phyloP scores from a whole-genome alignment of 257 asterid species.

The Solanum chilense region DNA sequence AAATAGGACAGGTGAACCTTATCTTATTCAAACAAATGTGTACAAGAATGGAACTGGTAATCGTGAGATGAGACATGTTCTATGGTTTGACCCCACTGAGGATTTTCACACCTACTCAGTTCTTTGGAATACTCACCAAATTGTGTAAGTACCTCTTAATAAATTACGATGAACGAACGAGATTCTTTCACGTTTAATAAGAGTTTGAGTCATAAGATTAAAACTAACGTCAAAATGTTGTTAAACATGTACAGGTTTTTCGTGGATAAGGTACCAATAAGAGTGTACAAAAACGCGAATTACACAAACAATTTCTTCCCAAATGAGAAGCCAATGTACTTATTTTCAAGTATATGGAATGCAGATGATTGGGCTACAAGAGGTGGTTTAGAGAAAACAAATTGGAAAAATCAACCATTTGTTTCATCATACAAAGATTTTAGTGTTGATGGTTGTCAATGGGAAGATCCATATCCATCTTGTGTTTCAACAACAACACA shows the following conservation, averaged over 20 bases:
- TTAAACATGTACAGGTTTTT: slow-evolving; percentile 34
- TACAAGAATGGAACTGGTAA: slow-evolving; percentile 87
- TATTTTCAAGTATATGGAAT: slow-evolving; percentile 95
- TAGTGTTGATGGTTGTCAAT: slow-evolving; percentile 70
- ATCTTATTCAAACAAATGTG: slow-evolving; percentile 71
- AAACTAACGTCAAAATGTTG: background rate
- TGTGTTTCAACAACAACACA: slow-evolving; percentile 79
- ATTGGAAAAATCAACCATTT: slow-evolving; percentile 84
- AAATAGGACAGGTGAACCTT: slow-evolving; percentile 83
- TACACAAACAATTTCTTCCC: slow-evolving; percentile 93
- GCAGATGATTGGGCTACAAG: slow-evolving; percentile 99
- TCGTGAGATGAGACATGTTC: slow-evolving; percentile 80
- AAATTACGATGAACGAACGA: background rate
- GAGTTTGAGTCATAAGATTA: background rate
- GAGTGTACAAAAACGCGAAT: slow-evolving; percentile 85
- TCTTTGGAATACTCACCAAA: slow-evolving; percentile 76
- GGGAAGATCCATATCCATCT: slow-evolving; percentile 84
- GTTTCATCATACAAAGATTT: slow-evolving; percentile 78
- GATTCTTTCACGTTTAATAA: background rate
- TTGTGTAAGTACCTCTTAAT: slow-evolving; percentile 36
- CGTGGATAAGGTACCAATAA: slow-evolving; percentile 63
- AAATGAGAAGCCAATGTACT: slow-evolving; percentile 69
- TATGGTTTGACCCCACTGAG: slow-evolving; percentile 91
- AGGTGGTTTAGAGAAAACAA: slow-evolving; percentile 91
- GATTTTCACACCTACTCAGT: slow-evolving; percentile 72